A percentile compares a stretch with the other conserved stretches of the same genome.
These are phyloP conservation scores for Pleurotus tuoliensis DNA, from an alignment of 768 basidiomycete genomes.

Conservation along the genomic window DNA sequence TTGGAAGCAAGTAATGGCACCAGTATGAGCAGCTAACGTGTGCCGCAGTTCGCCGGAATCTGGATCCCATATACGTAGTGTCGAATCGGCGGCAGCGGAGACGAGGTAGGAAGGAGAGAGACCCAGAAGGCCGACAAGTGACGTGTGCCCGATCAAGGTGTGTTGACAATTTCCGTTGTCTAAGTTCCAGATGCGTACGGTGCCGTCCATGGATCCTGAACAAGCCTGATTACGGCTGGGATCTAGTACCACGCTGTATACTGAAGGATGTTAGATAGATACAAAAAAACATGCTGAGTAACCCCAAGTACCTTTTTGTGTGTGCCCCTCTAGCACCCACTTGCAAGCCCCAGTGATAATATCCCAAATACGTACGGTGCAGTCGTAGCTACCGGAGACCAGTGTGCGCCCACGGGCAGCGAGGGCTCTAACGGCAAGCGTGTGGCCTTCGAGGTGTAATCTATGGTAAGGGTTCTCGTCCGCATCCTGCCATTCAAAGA, in stretches of 20 bases:
- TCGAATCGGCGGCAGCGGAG: slow-evolving; percentile 95
- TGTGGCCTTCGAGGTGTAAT: slow-evolving; percentile 81
- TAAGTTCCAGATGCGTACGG: slow-evolving; percentile 92
- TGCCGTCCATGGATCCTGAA: slow-evolving; percentile 98
- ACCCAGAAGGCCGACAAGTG: slow-evolving; percentile 90
- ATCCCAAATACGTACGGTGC: slow-evolving; percentile 94
- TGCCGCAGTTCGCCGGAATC: slow-evolving; percentile 76
- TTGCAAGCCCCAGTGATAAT: slow-evolving; percentile 78
- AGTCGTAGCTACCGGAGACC: slow-evolving; percentile 95
- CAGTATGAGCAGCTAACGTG: slow-evolving; percentile 85
- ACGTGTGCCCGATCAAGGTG: slow-evolving; percentile 86
- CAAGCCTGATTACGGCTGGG: slow-evolving; percentile 83
- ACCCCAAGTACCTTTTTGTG: slow-evolving; percentile 72
- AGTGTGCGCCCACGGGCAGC: slow-evolving; percentile 86
- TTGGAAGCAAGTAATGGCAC: slow-evolving; percentile 99
- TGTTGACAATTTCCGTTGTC: slow-evolving; percentile 76
- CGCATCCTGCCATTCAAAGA: slow-evolving; percentile 40
- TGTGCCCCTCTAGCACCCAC: slow-evolving; percentile 81
- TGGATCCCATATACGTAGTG: slow-evolving; percentile 92
- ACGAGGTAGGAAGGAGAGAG: slow-evolving; percentile 88
- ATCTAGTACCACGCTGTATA: slow-evolving; percentile 95
- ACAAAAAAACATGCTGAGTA: background rate
- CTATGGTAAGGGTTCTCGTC: slow-evolving; percentile 87
- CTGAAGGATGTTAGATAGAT: slow-evolving; percentile 35
- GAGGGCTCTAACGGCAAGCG: slow-evolving; percentile 88